Percentiles rank a stretch among this genome's conserved stretches.
phyloP scores from a whole-genome alignment of 768 basidiomycete genomes.

The Russula compacta region DNA sequence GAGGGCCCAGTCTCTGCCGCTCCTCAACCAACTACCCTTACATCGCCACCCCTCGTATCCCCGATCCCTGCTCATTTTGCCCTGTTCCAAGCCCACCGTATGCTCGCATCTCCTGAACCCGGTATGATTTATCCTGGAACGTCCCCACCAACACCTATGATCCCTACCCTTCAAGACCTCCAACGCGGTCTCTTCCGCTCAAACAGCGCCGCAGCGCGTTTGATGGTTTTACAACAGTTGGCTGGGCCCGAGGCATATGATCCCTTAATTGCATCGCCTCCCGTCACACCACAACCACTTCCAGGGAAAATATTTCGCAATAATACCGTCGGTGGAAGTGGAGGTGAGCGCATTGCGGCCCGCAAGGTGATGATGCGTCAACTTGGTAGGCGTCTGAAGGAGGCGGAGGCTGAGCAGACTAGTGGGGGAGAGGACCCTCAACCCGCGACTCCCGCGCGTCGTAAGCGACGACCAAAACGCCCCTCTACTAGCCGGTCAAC shows the following conservation, averaged over 20 bases:
- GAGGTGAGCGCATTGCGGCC: conserved; percentile 68
- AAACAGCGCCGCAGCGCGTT: conserved; percentile 77
- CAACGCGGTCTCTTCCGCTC: conserved; percentile 67
- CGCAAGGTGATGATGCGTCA: conserved; percentile 58
- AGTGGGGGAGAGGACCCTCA: conserved; percentile 48
- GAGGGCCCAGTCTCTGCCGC: conserved; percentile 32
- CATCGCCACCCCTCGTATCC: conserved; percentile 35
- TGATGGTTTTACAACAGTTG: conserved; percentile 76
- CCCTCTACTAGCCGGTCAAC: conserved; percentile 18
- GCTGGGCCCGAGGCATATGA: conserved; percentile 65
- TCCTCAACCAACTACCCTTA: conserved; percentile 9
- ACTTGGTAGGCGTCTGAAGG: conserved; percentile 48
- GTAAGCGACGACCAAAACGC: conserved; percentile 19
- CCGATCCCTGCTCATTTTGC: conserved; percentile 50
- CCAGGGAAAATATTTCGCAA: conserved; percentile 43
- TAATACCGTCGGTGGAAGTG: conserved; percentile 76
- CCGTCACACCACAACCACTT: conserved; percentile 39
- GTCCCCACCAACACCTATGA: conserved; percentile 54
- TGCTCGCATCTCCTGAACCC: conserved; percentile 37
- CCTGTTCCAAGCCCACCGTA: conserved; percentile 15
- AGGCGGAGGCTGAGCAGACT: conserved; percentile 53
- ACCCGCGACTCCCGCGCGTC: conserved; percentile 10
- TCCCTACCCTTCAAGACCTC: conserved; percentile 57
- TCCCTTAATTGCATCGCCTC: conserved; percentile 40
- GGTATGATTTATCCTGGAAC: conserved; percentile 55